phyloP scores from a whole-genome alignment of 2,329 filamentous ascomycete species.

The Fusarium caatingaense region DNA sequence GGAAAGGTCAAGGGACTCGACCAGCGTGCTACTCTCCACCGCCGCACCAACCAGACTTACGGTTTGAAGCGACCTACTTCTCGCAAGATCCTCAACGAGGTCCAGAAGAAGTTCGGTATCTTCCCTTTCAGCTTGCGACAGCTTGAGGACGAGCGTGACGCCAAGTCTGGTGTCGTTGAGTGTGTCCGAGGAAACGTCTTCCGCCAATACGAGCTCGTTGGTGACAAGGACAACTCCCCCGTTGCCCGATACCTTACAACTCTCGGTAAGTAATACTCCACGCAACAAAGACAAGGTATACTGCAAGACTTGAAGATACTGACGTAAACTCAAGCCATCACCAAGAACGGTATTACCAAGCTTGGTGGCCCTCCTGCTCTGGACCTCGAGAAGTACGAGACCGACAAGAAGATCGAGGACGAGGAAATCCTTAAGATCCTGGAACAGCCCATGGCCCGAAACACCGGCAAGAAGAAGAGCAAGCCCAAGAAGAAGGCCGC shows the following conservation, averaged over 20 bases:
- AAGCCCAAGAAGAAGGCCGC: slow-evolving; percentile 80
- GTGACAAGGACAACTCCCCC: slow-evolving; percentile 87
- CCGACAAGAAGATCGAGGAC: slow-evolving; percentile 97
- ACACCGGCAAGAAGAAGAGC: slow-evolving; percentile 93
- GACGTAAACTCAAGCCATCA: slow-evolving; percentile 74
- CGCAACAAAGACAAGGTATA: not conserved
- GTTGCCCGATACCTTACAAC: slow-evolving; percentile 92
- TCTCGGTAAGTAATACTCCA: slow-evolving; percentile 75
- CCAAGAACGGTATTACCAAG: slow-evolving; percentile 95
- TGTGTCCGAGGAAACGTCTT: slow-evolving; percentile 93
- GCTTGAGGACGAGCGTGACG: slow-evolving; percentile 94
- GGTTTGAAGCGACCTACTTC: slow-evolving; percentile 94
- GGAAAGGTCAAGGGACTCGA: slow-evolving; percentile 95
- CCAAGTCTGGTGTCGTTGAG: slow-evolving; percentile 95
- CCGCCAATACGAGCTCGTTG: slow-evolving; percentile 94
- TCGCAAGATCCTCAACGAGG: slow-evolving; percentile 90
- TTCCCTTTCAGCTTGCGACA: slow-evolving; percentile 99
- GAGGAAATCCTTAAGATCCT: slow-evolving; percentile 96
- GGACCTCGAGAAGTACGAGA: slow-evolving; percentile 86
- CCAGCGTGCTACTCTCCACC: slow-evolving; percentile 90
- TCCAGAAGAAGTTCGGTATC: slow-evolving; percentile 95
- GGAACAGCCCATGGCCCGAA: slow-evolving; percentile 85
- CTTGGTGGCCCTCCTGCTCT: slow-evolving; percentile 80
- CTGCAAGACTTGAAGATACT: slow-evolving; percentile 7
- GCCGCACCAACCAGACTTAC: slow-evolving; percentile 91